These are phyloP conservation scores for Sporothrix brunneoviolacea DNA, from an alignment of 2,329 filamentous ascomycete species.

Conservation along the genomic window DNA sequence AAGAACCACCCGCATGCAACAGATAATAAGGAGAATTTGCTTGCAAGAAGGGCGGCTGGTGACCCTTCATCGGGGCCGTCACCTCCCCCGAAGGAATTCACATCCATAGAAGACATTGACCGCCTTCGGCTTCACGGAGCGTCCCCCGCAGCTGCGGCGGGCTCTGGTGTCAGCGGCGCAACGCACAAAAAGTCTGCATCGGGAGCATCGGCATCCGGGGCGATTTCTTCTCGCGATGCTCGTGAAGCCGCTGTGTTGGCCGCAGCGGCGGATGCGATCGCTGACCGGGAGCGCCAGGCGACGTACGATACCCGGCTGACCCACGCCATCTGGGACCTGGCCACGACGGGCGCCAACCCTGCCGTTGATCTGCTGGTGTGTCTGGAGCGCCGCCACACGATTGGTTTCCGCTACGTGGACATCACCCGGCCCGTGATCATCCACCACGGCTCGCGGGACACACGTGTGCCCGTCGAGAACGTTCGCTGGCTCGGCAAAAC, in stretches of 20 bases:
- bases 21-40: slow-evolving; percentile 46
- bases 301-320: slow-evolving; percentile 82
- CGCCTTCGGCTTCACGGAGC: slow-evolving; percentile 31
- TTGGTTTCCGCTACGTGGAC: slow-evolving; percentile 95
- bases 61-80: slow-evolving; percentile 9
- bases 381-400: slow-evolving; percentile 80
- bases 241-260: slow-evolving; percentile 35
- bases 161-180: slow-evolving; percentile 3
- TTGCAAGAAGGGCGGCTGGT: slow-evolving; percentile 18
- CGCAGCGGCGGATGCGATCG: slow-evolving; percentile 53
- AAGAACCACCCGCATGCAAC: slow-evolving; percentile 24
- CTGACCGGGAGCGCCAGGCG: slow-evolving; percentile 64
- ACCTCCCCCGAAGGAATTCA: slow-evolving; percentile 20
- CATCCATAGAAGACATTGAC: slow-evolving; percentile 43
- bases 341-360: slow-evolving; percentile 85
- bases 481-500: slow-evolving; percentile 90
- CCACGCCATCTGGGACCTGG: slow-evolving; percentile 88
- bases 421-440: slow-evolving; percentile 88
- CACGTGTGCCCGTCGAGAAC: slow-evolving; percentile 88
- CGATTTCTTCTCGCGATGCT: slow-evolving; percentile 12
- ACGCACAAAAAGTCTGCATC: slow-evolving; percentile 22
- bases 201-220: slow-evolving; percentile 16
- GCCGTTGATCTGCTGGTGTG: slow-evolving; percentile 90
- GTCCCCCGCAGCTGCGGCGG: slow-evolving; percentile 14
- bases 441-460: slow-evolving; percentile 86